Conservation (phyloP, 139 green algal genomes). For the Haematococcus lacustris region DNA sequence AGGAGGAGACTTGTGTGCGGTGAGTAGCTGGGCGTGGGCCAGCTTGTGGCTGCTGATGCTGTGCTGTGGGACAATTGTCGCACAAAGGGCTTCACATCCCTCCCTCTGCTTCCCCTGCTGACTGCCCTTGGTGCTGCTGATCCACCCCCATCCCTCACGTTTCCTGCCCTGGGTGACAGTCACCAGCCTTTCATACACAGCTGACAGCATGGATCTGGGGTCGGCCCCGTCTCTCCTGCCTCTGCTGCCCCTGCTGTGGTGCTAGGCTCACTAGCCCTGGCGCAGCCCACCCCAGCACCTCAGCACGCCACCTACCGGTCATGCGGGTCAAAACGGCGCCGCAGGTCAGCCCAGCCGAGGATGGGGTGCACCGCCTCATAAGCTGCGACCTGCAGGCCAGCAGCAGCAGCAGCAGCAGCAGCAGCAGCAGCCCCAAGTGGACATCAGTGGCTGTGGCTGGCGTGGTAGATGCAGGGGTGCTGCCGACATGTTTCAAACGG, state of each 20-base stretch:
- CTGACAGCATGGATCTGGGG: no score
- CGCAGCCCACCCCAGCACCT: background rate
- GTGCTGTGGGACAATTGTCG: background rate
- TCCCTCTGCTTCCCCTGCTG: background rate
- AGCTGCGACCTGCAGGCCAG: constrained; percentile 26
- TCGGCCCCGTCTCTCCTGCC: no score
- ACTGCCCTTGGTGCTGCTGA: background rate
- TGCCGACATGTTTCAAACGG: no score
- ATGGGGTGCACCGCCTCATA: constrained; percentile 66
- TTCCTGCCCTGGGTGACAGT: no score
- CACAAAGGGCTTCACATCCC: background rate
- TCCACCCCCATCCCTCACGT: background rate
- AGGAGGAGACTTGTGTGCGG: background rate
- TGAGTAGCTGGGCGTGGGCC: background rate
- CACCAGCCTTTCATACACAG: no score
- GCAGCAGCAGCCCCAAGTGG: no score
- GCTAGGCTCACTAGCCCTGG: background rate
- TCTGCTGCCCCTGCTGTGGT: background rate
- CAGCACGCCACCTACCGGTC: no score
- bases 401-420: no score
- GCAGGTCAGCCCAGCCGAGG: constrained; percentile 43
- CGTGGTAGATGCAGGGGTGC: no score
- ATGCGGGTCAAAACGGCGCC: constrained; percentile 30
- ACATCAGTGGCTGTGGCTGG: no score
- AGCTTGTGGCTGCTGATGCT: background rate